Evolutionary conservation across 2,329 filamentous ascomycete species (phyloP).

Genomic region (Phialemonium atrogriseum): DNA sequence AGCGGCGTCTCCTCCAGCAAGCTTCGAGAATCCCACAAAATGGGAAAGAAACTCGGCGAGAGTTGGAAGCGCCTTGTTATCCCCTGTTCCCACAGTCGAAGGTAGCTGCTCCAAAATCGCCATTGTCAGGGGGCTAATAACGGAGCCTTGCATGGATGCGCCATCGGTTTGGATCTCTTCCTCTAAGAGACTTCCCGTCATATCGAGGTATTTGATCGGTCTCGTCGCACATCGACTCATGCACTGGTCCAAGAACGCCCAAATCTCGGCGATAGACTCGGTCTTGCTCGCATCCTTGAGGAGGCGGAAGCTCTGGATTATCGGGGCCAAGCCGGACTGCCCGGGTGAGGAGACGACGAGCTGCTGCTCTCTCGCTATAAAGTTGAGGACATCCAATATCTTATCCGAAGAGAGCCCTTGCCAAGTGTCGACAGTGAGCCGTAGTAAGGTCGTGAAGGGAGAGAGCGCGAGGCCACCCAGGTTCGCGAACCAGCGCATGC

Average conservation of each 20-base stretch:
- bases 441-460: slow-evolving; percentile 64
- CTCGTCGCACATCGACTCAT: slow-evolving; percentile 64
- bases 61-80: slow-evolving; percentile 30
- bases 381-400: slow-evolving; percentile 47
- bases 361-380: slow-evolving; percentile 56
- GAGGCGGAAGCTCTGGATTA: slow-evolving; percentile 32
- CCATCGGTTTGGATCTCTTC: slow-evolving; percentile 23
- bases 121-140: slow-evolving; percentile 57
- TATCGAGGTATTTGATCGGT: slow-evolving; percentile 76
- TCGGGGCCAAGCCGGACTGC: slow-evolving; percentile 36
- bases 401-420: slow-evolving; percentile 39
- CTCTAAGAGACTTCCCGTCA: slow-evolving; percentile 44
- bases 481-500: slow-evolving; percentile 87
- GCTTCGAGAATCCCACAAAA: slow-evolving; percentile 46
- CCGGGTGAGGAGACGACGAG: slow-evolving; percentile 27
- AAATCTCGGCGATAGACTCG: slow-evolving; percentile 37
- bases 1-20: slow-evolving; percentile 39
- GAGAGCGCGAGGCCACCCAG: slow-evolving; percentile 54
- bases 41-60: slow-evolving; percentile 51
- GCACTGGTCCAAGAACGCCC: slow-evolving; percentile 76
- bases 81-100: slow-evolving; percentile 50
- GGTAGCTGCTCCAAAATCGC: slow-evolving; percentile 71
- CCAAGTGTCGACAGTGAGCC: slow-evolving; percentile 42
- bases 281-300: slow-evolving; percentile 10
- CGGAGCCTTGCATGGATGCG: slow-evolving; percentile 18